phyloP scores from a whole-genome alignment of 345 rosid genomes.

The Populus simonii region DNA sequence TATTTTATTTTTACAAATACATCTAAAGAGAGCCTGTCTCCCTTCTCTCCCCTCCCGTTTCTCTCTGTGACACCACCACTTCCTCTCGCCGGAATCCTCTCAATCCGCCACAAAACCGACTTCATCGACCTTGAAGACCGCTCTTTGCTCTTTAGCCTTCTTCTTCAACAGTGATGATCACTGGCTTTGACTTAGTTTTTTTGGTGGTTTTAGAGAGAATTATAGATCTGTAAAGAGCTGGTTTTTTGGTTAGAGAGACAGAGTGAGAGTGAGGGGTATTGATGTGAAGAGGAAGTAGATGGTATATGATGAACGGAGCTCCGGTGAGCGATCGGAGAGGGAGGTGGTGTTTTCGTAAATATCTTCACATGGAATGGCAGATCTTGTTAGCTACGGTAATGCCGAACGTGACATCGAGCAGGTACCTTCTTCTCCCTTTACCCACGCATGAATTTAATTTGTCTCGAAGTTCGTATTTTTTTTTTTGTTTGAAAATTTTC shows the following conservation, averaged over 20 bases:
- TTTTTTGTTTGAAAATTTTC: neutral
- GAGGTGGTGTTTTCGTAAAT: conserved; percentile 58
- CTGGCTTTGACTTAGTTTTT: conserved; percentile 15
- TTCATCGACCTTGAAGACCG: neutral
- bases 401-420: conserved; percentile 79
- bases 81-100: neutral
- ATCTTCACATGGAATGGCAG: conserved; percentile 98
- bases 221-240: conserved; percentile 14
- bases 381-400: conserved; percentile 89
- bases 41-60: conserved; percentile 4
- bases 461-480: neutral
- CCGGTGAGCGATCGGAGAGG: conserved; percentile 73
- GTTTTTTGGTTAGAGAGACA: neutral
- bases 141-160: neutral
- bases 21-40: conserved; percentile 10
- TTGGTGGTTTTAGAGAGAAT: neutral
- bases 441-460: neutral
- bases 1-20: conserved; percentile 9
- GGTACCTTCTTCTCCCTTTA: conserved; percentile 36
- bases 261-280: neutral
- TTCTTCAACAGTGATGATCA: conserved; percentile 18
- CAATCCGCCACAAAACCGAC: neutral
- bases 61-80: neutral
- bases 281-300: conserved; percentile 23
- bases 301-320: conserved; percentile 83